A percentile compares a stretch with the other conserved stretches of the same genome.
These are phyloP conservation scores for Pisolithus sp. DNA, from an alignment of 768 basidiomycete genomes.

Conservation along the genomic window DNA sequence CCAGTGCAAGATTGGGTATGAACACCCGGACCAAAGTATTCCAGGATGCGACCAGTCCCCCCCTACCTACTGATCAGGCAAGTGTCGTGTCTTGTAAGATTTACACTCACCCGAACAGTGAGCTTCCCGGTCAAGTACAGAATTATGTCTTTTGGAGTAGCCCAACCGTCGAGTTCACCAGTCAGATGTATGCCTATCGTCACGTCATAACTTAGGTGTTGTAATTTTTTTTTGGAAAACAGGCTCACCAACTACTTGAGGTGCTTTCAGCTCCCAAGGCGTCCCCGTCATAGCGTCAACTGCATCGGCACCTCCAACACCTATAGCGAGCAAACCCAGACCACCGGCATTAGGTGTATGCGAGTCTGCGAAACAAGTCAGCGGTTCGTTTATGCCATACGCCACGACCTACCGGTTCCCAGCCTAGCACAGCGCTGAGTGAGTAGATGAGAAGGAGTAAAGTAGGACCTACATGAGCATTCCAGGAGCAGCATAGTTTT, in stretches of 20 bases:
- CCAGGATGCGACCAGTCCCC: conserved; percentile 91
- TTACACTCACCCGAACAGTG: conserved; percentile 71
- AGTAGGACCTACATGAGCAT: conserved; percentile 67
- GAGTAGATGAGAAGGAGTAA: conserved; percentile 2
- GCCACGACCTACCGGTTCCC: conserved; percentile 58
- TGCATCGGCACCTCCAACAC: conserved; percentile 98
- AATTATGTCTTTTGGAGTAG: conserved; percentile 94
- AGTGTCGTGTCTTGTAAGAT: background rate
- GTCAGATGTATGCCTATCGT: conserved; percentile 75
- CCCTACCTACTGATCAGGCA: conserved; percentile 46
- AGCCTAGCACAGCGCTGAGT: conserved; percentile 42
- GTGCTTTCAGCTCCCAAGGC: conserved; percentile 96
- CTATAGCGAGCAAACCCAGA: conserved; percentile 92
- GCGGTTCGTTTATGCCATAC: background rate
- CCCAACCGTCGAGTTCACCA: conserved; percentile 84
- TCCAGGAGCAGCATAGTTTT: conserved; percentile 95
- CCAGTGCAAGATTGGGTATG: conserved; percentile 88
- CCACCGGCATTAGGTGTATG: conserved; percentile 99
- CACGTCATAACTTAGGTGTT: background rate
- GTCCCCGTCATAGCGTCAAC: conserved; percentile 98
- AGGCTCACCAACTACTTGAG: conserved; percentile 65
- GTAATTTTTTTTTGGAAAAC: background rate
- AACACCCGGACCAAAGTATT: conserved; percentile 96
- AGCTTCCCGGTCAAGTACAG: conserved; percentile 90
- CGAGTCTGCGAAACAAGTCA: conserved; percentile 51